Percentiles rank a stretch among this genome's conserved stretches.
Conservation (phyloP, 2,329 filamentous ascomycete genomes). For the Cercospora sojina region DNA sequence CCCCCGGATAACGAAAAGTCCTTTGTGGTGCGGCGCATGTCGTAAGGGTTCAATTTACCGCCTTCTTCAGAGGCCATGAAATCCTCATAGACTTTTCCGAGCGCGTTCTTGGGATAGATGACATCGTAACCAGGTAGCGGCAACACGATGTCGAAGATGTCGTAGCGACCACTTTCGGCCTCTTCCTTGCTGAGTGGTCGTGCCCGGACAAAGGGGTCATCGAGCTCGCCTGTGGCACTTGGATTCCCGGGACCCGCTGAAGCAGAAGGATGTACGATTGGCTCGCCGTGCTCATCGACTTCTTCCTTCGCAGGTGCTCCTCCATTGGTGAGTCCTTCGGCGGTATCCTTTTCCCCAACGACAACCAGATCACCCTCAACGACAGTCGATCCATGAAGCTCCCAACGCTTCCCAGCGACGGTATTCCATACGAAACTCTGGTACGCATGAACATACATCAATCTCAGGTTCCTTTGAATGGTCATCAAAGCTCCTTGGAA, state of each 20-base stretch:
- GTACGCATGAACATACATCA: conserved; percentile 97
- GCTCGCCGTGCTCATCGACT: conserved; percentile 62
- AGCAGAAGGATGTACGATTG: conserved; percentile 59
- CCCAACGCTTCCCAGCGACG: conserved; percentile 77
- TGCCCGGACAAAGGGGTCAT: conserved; percentile 65
- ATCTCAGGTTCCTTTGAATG: conserved; percentile 77
- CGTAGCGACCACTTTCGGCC: conserved; percentile 70
- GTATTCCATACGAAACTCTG: conserved; percentile 94
- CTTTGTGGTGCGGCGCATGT: conserved; percentile 82
- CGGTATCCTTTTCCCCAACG: conserved; percentile 55
- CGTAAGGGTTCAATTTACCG: conserved; percentile 73
- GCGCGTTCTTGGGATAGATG: conserved; percentile 77
- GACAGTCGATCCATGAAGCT: conserved; percentile 68
- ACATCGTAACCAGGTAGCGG: conserved; percentile 92
- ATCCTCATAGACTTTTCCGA: conserved; percentile 77
- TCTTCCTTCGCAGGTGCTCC: conserved; percentile 39
- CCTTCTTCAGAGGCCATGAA: conserved; percentile 83
- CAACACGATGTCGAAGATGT: conserved; percentile 83
- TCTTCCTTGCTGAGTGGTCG: conserved; percentile 75
- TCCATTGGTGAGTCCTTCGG: conserved; percentile 40
- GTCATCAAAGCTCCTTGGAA: conserved; percentile 76
- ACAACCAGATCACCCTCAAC: conserved; percentile 84
- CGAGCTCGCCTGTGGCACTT: conserved; percentile 47
- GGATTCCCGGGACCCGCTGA: conserved; percentile 16
- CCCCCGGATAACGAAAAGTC: conserved; percentile 86